Base-by-base conservation (phyloP, 2,329 filamentous ascomycete genomes). In the Saccharata proteae region DNA sequence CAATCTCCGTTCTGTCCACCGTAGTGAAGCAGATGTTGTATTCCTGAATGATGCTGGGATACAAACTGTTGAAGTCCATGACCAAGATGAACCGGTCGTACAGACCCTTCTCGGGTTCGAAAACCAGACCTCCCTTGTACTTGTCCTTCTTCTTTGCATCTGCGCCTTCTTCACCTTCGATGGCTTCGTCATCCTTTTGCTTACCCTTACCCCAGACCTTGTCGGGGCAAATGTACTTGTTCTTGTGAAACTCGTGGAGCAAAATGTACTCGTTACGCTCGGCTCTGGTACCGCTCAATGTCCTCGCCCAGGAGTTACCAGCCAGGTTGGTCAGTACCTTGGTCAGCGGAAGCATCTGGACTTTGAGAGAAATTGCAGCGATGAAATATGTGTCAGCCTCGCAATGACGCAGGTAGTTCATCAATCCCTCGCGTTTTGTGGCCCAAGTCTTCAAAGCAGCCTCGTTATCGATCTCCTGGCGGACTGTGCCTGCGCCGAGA, bases 1-100 rank as follows among this genome's bases (percentile, higher is more conserved):
- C n/a, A 84, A 78, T 61, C 38, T 71, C 64, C 23, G 71, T 66
- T 44, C 90, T 71, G 39, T 96, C 82, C 5, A 98, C 85, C 0
- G 92, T 98, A 2, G 90, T 98, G 59, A 98, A 98, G 64, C 92
- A 98, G 45, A 98, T 98, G 58, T 98, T 98, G 63, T 77, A 98
- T 67, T 98, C 92, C 51, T 98, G 92, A 39, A 98, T 98, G 49
- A 98, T 96, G 51, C 84, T 94, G 18, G 90, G 90, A 48, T 98
- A 98, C 39, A 98, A 67, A 46, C 86, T 94, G 69, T 98, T 98
- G 67, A 98, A 98, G 65, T 98, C 90, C 92, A 98, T 98, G 57
- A 98, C 92, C 34, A 98, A 71, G 32, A 98, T 81, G 55, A 92
- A 94, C 59, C 92, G 93, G 68, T 98, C 90, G 51, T 98, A 98